Conservation (phyloP, 2,329 filamentous ascomycete genomes). For the Neopestalotiopsis rosae region DNA sequence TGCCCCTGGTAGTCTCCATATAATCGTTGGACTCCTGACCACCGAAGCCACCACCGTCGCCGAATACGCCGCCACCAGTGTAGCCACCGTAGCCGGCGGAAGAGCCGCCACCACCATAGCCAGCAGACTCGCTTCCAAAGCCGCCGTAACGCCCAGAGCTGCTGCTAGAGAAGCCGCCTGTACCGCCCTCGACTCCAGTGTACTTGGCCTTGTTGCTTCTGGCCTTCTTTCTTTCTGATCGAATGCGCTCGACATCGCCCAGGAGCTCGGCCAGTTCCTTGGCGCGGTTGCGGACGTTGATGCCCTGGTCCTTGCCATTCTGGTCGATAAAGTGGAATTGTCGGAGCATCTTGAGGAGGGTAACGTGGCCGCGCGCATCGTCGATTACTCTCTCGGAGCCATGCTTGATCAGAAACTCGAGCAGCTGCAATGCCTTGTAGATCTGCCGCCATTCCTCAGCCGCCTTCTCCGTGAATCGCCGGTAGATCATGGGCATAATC, state of each 20-base stretch:
- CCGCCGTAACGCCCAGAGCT: slow-evolving; percentile 75
- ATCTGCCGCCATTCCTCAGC: slow-evolving; percentile 99
- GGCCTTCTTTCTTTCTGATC: slow-evolving; percentile 86
- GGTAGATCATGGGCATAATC: slow-evolving; percentile 99
- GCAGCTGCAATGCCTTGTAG: slow-evolving; percentile 95
- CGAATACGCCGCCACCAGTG: slow-evolving; percentile 79
- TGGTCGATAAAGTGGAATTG: slow-evolving; percentile 97
- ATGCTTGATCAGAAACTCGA: slow-evolving; percentile 98
- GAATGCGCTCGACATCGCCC: slow-evolving; percentile 87
- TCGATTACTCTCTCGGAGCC: slow-evolving; percentile 97
- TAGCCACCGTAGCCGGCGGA: slow-evolving; percentile 60
- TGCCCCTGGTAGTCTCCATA: slow-evolving; percentile 65
- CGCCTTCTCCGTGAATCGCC: slow-evolving; percentile 96
- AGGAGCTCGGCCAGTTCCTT: slow-evolving; percentile 96
- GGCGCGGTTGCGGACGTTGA: slow-evolving; percentile 95
- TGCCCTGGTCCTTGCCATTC: slow-evolving; percentile 97
- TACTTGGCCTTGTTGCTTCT: slow-evolving; percentile 92
- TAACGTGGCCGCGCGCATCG: slow-evolving; percentile 93
- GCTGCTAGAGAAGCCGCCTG: slow-evolving; percentile 60
- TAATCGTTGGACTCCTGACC: slow-evolving; percentile 73
- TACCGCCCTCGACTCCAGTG: slow-evolving; percentile 86
- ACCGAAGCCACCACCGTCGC: slow-evolving; percentile 94
- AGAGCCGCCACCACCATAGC: slow-evolving; percentile 67
- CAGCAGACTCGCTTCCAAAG: slow-evolving; percentile 86
- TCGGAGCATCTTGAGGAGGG: slow-evolving; percentile 95